Evolutionary conservation across 2,329 filamentous ascomycete species (phyloP).

Genomic region (Fusarium neocosmosporiellum): DNA sequence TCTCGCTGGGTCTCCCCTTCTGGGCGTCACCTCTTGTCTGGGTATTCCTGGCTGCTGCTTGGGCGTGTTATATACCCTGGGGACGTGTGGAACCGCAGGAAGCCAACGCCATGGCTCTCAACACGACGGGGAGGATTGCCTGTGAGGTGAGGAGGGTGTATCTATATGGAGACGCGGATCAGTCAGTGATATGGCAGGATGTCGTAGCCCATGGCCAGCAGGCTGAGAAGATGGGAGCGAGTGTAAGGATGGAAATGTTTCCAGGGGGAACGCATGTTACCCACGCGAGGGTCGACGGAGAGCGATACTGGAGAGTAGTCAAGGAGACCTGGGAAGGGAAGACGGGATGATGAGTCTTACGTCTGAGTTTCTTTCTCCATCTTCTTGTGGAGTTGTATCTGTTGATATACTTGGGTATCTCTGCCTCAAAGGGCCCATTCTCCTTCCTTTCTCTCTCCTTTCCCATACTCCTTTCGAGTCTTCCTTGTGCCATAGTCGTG

Average conservation of each 20-base stretch:
- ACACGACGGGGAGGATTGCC: slow-evolving; percentile 46
- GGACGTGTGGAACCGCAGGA: slow-evolving; percentile 46
- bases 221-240: slow-evolving; percentile 54
- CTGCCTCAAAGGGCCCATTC: not conserved
- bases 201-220: slow-evolving; percentile 60
- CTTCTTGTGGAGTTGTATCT: not conserved
- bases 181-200: slow-evolving; percentile 58
- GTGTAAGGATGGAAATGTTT: slow-evolving; percentile 59
- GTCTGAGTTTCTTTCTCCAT: not conserved
- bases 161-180: slow-evolving; percentile 62
- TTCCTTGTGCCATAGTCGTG: not conserved
- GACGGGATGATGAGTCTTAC: not conserved
- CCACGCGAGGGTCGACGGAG: slow-evolving; percentile 57
- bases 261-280: slow-evolving; percentile 62
- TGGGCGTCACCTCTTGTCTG: slow-evolving; percentile 51
- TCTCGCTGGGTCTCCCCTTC: slow-evolving; percentile 50
- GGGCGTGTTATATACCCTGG: slow-evolving; percentile 46
- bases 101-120: slow-evolving; percentile 52
- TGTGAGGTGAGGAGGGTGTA: slow-evolving; percentile 61
- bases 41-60: slow-evolving; percentile 47
- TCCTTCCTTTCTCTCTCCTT: not conserved
- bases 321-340: slow-evolving; percentile 57
- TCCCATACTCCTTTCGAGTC: not conserved
- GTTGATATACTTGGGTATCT: slow-evolving; percentile 1
- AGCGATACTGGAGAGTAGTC: slow-evolving; percentile 63